Percentiles rank a stretch among this genome's conserved stretches.
Conservation (phyloP, 441 rosid genomes). For the Aleurites moluccanus region DNA sequence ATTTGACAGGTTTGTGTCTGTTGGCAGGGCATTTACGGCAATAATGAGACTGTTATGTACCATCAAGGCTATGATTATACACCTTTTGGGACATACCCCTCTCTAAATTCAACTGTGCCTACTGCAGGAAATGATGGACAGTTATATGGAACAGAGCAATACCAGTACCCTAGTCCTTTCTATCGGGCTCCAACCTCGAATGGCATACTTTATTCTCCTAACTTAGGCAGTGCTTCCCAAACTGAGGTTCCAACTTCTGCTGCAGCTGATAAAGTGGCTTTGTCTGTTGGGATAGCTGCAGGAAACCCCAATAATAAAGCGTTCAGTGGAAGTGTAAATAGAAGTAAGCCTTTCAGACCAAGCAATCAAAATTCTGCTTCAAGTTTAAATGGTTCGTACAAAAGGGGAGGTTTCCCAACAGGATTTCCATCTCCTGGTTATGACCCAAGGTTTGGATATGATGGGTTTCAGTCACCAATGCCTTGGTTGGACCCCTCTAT, state of each 20-base stretch:
- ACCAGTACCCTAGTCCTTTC: slow-evolving; percentile 67
- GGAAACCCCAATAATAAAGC: slow-evolving; percentile 42
- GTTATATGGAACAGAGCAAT: slow-evolving; percentile 65
- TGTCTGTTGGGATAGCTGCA: slow-evolving; percentile 44
- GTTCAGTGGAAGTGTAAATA: slow-evolving; percentile 44
- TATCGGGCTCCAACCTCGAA: slow-evolving; percentile 47
- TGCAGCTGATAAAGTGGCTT: slow-evolving; percentile 43
- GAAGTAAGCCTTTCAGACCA: slow-evolving; percentile 50
- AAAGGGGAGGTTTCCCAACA: slow-evolving; percentile 44
- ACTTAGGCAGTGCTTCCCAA: slow-evolving; percentile 41
- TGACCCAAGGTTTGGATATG: slow-evolving; percentile 35
- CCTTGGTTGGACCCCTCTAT: slow-evolving; percentile 44
- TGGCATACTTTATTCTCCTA: slow-evolving; percentile 36
- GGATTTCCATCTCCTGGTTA: slow-evolving; percentile 43
- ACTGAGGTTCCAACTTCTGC: slow-evolving; percentile 41
- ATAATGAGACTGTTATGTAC: slow-evolving; percentile 50
- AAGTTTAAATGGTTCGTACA: slow-evolving; percentile 48
- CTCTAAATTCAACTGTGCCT: slow-evolving; percentile 60
- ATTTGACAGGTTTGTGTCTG: neutral
- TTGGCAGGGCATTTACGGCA: slow-evolving; percentile 61
- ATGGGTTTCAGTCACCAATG: slow-evolving; percentile 43
- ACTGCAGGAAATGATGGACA: slow-evolving; percentile 56
- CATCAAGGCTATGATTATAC: slow-evolving; percentile 60
- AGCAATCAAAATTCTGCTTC: slow-evolving; percentile 40
- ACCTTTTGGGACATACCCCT: slow-evolving; percentile 51